phyloP scores from a whole-genome alignment of 2,329 filamentous ascomycete species.

The Aspergillus amoenus region DNA sequence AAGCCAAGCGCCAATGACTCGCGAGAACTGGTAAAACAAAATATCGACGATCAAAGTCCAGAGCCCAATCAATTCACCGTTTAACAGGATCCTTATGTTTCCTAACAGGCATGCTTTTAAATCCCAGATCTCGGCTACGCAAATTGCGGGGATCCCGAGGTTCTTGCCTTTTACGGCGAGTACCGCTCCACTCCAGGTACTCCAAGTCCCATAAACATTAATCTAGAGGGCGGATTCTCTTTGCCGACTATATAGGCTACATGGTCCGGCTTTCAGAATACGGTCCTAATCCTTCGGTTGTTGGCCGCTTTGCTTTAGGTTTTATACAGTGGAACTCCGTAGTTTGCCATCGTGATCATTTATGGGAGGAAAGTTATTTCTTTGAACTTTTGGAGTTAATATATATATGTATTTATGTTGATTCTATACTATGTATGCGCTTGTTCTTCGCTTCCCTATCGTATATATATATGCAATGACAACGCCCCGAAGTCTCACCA shows the following conservation, averaged over 20 bases:
- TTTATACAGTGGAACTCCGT: too few relatives aligned
- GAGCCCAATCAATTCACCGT: too few relatives aligned
- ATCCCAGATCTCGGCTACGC: conserved; percentile 5
- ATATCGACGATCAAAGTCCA: neutral
- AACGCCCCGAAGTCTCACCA: neutral
- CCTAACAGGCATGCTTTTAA: too few relatives aligned
- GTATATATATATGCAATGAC: neutral
- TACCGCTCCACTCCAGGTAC: too few relatives aligned
- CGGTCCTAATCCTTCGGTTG: too few relatives aligned
- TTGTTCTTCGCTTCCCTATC: neutral
- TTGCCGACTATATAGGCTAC: too few relatives aligned
- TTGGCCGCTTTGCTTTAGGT: too few relatives aligned
- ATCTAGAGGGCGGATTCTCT: too few relatives aligned
- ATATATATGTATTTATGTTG: neutral
- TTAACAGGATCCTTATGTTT: too few relatives aligned
- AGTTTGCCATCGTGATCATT: neutral
- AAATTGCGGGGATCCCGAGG: conserved; percentile 14
- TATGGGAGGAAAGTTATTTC: neutral
- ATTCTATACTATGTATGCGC: neutral
- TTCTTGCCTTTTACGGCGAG: conserved; percentile 1
- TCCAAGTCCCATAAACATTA: too few relatives aligned
- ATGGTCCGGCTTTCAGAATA: too few relatives aligned
- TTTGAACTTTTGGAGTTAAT: neutral
- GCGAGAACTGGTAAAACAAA: neutral
- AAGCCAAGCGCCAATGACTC: neutral